Percentiles rank a stretch among this genome's conserved stretches.
These are phyloP conservation scores for Scopulariopsis brevicaulis DNA, from an alignment of 2,329 filamentous ascomycete genomes.

Conservation along the genomic window DNA sequence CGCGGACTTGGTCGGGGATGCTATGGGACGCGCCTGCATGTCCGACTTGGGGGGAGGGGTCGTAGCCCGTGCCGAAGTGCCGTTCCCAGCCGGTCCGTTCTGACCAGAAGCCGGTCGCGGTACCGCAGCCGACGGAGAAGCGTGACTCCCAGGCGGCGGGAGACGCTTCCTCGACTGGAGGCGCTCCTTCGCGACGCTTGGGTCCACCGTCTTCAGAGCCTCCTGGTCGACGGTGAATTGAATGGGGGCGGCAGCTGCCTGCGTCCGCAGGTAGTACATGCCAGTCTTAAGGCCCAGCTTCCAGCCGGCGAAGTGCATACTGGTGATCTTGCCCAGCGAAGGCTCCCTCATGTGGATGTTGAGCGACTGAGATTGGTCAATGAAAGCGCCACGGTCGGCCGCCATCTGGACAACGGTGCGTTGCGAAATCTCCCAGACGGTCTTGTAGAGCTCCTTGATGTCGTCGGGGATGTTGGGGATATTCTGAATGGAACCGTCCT, in stretches of 20 bases:
- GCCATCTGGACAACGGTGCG: slow-evolving; percentile 95
- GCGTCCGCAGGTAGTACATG: slow-evolving; percentile 99
- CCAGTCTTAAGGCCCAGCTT: slow-evolving; percentile 98
- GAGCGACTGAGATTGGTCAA: slow-evolving; percentile 96
- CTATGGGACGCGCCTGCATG: slow-evolving; percentile 31
- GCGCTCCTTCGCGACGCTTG: slow-evolving; percentile 56
- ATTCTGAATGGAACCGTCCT: slow-evolving; percentile 90
- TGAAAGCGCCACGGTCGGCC: slow-evolving; percentile 94
- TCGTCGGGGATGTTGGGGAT: slow-evolving; percentile 94
- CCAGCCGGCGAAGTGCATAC: slow-evolving; percentile 99
- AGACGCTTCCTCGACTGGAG: slow-evolving; percentile 58
- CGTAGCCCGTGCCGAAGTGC: slow-evolving; percentile 19
- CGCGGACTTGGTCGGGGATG: slow-evolving; percentile 49
- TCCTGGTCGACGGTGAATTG: slow-evolving; percentile 99
- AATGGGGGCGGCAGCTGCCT: slow-evolving; percentile 91
- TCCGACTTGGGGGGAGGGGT: slow-evolving; percentile 49
- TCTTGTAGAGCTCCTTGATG: slow-evolving; percentile 97
- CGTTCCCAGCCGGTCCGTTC: slow-evolving; percentile 32
- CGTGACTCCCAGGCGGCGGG: slow-evolving; percentile 42
- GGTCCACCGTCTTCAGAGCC: slow-evolving; percentile 78
- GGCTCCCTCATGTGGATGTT: slow-evolving; percentile 99
- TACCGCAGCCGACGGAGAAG: slow-evolving; percentile 47
- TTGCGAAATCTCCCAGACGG: slow-evolving; percentile 98
- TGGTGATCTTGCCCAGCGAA: slow-evolving; percentile 99
- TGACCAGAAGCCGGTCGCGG: slow-evolving; percentile 52